phyloP scores from a whole-genome alignment of 2,329 filamentous ascomycete genomes.

The Simplicillium aogashimaense region DNA sequence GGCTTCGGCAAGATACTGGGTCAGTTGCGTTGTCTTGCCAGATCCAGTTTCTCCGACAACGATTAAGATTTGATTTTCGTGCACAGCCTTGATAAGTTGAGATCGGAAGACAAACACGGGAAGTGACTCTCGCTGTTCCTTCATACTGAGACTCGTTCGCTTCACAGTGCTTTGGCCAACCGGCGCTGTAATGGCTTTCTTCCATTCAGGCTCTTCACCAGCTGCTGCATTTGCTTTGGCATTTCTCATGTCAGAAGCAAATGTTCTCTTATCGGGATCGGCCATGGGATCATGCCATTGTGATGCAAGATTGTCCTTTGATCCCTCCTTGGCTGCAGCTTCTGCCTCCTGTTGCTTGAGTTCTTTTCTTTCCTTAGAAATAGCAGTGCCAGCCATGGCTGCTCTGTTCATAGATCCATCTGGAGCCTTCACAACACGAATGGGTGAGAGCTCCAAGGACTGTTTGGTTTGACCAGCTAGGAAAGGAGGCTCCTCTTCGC shows the following conservation, averaged over 20 bases:
- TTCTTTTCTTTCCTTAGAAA: constrained; percentile 86
- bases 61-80: constrained; percentile 82
- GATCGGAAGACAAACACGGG: constrained; percentile 84
- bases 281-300: constrained; percentile 99
- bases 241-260: constrained; percentile 76
- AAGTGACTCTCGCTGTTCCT: constrained; percentile 82
- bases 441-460: constrained; percentile 87
- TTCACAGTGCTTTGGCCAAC: constrained; percentile 50
- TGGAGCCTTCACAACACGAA: constrained; percentile 91
- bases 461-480: constrained; percentile 93
- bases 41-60: constrained; percentile 96
- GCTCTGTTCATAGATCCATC: constrained; percentile 97
- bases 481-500: constrained; percentile 94
- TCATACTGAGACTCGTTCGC: constrained; percentile 83
- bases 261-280: constrained; percentile 71
- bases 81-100: constrained; percentile 78
- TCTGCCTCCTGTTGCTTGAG: constrained; percentile 80
- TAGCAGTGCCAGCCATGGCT: constrained; percentile 81
- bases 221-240: constrained; percentile 49
- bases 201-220: constrained; percentile 84
- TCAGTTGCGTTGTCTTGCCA: constrained; percentile 93
- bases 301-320: constrained; percentile 72
- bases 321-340: constrained; percentile 60
- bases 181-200: constrained; percentile 66
- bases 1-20: constrained; percentile 87